Base-by-base conservation (phyloP, 148 eudicot genomes). In the Pouteria glomerata region DNA sequence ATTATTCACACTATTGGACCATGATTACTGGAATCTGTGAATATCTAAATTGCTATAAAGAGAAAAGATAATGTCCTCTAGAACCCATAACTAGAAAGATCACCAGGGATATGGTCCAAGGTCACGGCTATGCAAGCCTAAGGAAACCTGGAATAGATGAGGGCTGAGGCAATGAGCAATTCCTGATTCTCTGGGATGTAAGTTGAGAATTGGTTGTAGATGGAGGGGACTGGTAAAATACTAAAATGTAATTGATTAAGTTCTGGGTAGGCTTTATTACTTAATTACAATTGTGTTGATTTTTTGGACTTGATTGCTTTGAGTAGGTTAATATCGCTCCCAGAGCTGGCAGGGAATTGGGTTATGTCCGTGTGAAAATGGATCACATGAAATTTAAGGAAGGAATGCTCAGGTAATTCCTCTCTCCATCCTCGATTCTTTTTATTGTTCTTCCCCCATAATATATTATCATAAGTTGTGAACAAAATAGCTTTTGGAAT, bases 311-410 rank as follows among this genome's bases (percentile, higher is more conserved):
- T 15, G 4, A 47, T 68, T 41, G 16, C 50, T 68, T 71, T 88
- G 75, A 62, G 71, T 78, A 93, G 98, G 77, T 93, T 65, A 93
- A 86, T 50, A 85, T 93, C 77, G 82, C 98, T 75, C 98, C 98
- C 21, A 84, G 98, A 83, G 94, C 98, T 73, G 96, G 96, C 45
- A 77, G 86, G 73, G 98, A 93, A 37, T 74, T 88, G 79, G 98
- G 98, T 69, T 90, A 93, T 74, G 92, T 87, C 71, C 85, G 96
- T 74, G 60, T 80, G 77, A 93, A 87, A 78, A 70, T 90, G 78
- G 90, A 93, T 82, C 78, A 77, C 77, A 19, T 86, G 44, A 90
- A 80, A 82, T 85, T 82, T 67, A 80, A 64, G 57, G 86, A 78
- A 81, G 94, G 93, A 76, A 70, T 90, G 89, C 85, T 87, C 63